Evolutionary conservation across 2,329 filamentous ascomycete genomes (phyloP), one percentile per base, ranked within the genome.

Genomic region (Trichoderma sp.): DNA sequence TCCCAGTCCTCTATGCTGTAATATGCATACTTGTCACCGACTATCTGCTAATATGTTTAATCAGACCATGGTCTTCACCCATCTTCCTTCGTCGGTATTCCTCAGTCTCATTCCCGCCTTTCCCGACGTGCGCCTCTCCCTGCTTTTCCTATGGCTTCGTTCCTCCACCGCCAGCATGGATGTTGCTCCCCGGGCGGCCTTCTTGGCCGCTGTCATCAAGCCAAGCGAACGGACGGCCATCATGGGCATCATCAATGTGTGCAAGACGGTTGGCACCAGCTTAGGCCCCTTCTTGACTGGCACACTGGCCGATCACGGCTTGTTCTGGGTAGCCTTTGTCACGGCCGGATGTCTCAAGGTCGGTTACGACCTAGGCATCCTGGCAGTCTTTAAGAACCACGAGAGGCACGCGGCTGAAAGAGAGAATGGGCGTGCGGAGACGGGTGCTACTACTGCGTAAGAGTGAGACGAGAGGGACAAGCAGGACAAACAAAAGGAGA

Each of bases 61-160:
- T 70, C 24, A 88, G 82, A 92, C 90, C 1, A 93, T 93, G 90
- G 89, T 91, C 10, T 91, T 91, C 74, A 92, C 90, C 0, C 90
- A 93, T 73, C 81, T 93, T 0, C 91, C 91, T 0, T 91, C 89
- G 0, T 83, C 90, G 8, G 78, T 92, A 30, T 89, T 89, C 72
- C 83, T 92, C 1, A 81, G 86, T 16, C 77, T 92, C 24, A 87
- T 93, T 26, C 86, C 88, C 0, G 73, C 89, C 0, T 87, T 89
- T 0, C 77, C 80, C 24, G 81, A 82, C 4, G 78, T 88, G 0
- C 81, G 81, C 13, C 70, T 89, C 5, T 84, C 90, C 0, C 82
- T 91, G 56, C 76, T 83, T 0, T 86, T 93, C 68, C 81, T 92
- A 13, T 77, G 90, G 18, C 80, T 90, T 13, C 85, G 91, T 8